phyloP scores from a whole-genome alignment of 2,329 filamentous ascomycete genomes.

The Aspergillus terreus region DNA sequence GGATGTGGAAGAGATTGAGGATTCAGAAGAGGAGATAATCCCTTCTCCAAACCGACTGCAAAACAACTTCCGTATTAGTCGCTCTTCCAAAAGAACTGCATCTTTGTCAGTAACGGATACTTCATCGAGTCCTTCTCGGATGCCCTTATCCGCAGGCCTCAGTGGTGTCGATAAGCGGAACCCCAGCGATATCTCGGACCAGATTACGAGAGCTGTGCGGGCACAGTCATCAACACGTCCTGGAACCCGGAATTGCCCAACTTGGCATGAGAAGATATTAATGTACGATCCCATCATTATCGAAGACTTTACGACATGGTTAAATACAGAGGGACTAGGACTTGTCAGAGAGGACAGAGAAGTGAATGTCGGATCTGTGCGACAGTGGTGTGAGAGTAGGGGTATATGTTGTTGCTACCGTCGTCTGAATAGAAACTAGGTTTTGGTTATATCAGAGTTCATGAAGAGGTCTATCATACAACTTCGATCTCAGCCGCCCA shows the following conservation, averaged over 20 bases:
- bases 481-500: too few species aligned
- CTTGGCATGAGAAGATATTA: slow-evolving; percentile 89
- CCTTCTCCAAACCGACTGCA: slow-evolving; percentile 26
- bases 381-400: slow-evolving; percentile 84
- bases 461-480: too few species aligned
- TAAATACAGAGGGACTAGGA: slow-evolving; percentile 68
- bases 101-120: slow-evolving; percentile 9
- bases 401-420: slow-evolving; percentile 77
- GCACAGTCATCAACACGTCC: slow-evolving; percentile 35
- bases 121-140: slow-evolving; percentile 10
- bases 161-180: slow-evolving; percentile 11
- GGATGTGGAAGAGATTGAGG: slow-evolving; percentile 35
- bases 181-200: slow-evolving; percentile 38
- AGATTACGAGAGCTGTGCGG: slow-evolving; percentile 49
- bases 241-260: slow-evolving; percentile 42
- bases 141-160: neutral
- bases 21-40: slow-evolving; percentile 33
- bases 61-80: slow-evolving; percentile 12
- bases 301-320: slow-evolving; percentile 78
- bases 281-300: slow-evolving; percentile 88
- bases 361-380: slow-evolving; percentile 63
- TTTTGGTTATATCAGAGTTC: neutral
- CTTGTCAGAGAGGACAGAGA: slow-evolving; percentile 63
- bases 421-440: slow-evolving; percentile 29
- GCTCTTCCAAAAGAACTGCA: slow-evolving; percentile 4